These are phyloP conservation scores for Cymodocea nodosa DNA, from an alignment of 116 monocot species.

Conservation along the genomic window DNA sequence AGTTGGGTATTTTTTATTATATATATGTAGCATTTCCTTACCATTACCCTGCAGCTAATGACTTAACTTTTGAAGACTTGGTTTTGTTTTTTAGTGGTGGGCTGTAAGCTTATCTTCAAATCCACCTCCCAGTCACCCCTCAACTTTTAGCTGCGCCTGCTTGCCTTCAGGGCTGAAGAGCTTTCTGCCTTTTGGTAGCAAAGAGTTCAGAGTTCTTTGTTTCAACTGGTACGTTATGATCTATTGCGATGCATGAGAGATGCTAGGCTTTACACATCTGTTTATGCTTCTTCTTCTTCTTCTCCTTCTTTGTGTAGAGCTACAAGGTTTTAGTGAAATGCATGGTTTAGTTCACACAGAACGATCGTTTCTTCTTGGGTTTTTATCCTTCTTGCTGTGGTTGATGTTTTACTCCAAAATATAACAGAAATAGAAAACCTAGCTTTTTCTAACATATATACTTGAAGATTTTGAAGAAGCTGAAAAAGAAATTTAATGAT, in stretches of 20 bases:
- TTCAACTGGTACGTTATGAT: conserved; percentile 2
- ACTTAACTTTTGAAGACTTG: neutral
- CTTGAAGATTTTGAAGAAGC: no score
- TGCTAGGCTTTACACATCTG: neutral
- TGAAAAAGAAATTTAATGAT: no score
- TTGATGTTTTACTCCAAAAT: no score
- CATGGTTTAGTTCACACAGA: neutral
- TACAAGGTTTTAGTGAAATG: neutral
- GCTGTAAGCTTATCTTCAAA: conserved; percentile 13
- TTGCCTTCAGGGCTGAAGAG: conserved; percentile 10
- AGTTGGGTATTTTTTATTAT: neutral
- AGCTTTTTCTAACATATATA: no score
- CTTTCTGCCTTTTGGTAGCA: conserved; percentile 21
- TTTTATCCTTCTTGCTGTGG: no score
- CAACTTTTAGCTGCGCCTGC: conserved; percentile 10
- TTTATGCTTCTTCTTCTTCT: neutral
- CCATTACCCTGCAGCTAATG: neutral
- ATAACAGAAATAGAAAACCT: no score
- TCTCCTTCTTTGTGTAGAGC: neutral
- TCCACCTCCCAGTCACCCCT: conserved; percentile 19
- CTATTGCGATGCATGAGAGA: neutral
- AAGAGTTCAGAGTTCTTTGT: conserved; percentile 3
- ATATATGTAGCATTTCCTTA: neutral
- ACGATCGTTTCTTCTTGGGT: no score
- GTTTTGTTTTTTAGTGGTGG: conserved; percentile 9